Percentiles rank a stretch among this genome's conserved stretches.
These are phyloP conservation scores for Sphagnum contortum DNA, from an alignment of 225 moss, liverwort and hornwort species.

Conservation along the genomic window DNA sequence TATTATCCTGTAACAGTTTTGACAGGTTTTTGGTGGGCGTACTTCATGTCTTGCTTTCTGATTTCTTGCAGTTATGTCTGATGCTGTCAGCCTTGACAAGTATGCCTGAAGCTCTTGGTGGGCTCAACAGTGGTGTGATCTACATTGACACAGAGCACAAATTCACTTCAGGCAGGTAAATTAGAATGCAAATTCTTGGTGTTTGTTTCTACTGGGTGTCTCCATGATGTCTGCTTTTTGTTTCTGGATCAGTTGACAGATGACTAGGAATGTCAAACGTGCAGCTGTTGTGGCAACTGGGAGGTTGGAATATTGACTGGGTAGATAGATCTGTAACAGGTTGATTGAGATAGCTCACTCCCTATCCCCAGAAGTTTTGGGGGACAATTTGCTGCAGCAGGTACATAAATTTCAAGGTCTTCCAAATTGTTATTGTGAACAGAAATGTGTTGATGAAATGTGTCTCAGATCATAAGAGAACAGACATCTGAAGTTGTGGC, in stretches of 20 bases:
- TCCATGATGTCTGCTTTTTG: background rate
- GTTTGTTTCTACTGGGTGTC: background rate
- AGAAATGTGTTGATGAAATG: no score
- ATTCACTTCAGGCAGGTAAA: conserved; percentile 57
- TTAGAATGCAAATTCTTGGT: no score
- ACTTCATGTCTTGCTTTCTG: no score
- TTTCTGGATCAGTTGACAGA: background rate
- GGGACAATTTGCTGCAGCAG: conserved; percentile 34
- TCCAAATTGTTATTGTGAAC: no score
- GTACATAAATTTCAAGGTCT: conserved; percentile 7
- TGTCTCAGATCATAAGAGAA: no score
- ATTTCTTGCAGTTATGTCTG: conserved; percentile 53
- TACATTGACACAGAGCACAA: conserved; percentile 79
- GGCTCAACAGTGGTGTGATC: conserved; percentile 53
- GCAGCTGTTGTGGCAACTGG: background rate
- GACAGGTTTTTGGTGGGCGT: no score
- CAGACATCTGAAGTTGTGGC: no score
- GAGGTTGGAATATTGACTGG: background rate
- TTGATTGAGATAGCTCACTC: conserved; percentile 66
- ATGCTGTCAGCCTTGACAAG: conserved; percentile 56
- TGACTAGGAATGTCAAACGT: background rate
- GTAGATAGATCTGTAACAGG: conserved; percentile 13
- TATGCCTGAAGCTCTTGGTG: conserved; percentile 45
- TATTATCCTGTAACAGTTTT: no score
- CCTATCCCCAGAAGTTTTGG: conserved; percentile 39